A percentile compares a stretch with the other conserved stretches of the same genome.
These are phyloP conservation scores for Globisporangium solare DNA, from an alignment of 352 stramenopile genomes.

Conservation along the genomic window DNA sequence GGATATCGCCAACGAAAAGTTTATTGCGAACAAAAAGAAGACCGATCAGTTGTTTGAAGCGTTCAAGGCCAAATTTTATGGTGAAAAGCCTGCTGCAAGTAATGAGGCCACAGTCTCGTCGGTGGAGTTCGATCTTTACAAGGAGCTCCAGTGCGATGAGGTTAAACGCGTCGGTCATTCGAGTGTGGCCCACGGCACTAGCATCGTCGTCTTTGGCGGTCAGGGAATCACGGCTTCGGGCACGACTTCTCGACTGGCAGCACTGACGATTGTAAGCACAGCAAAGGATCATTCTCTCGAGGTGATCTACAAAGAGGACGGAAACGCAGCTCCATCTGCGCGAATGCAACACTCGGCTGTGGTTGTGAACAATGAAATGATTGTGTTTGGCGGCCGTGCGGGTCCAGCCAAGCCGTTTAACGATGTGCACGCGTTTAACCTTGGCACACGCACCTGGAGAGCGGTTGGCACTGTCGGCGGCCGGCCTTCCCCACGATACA, in stretches of 20 bases:
- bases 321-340: slow-evolving; percentile 24
- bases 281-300: slow-evolving; percentile 24
- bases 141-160: slow-evolving; percentile 13
- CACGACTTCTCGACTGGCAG: slow-evolving; percentile 52
- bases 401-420: slow-evolving; percentile 64
- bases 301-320: slow-evolving; percentile 19
- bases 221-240: slow-evolving; percentile 51
- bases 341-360: slow-evolving; percentile 78
- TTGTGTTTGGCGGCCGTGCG: slow-evolving; percentile 77
- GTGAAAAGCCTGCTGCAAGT: neutral
- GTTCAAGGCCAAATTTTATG: slow-evolving; percentile 38
- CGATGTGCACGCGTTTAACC: slow-evolving; percentile 56
- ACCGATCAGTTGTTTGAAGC: slow-evolving; percentile 64
- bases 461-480: slow-evolving; percentile 24
- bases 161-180: slow-evolving; percentile 68
- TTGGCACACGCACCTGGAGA: slow-evolving; percentile 43
- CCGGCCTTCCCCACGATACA: slow-evolving; percentile 57
- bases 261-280: slow-evolving; percentile 35
- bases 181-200: slow-evolving; percentile 34
- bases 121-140: slow-evolving; percentile 11
- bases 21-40: slow-evolving; percentile 67
- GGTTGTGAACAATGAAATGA: slow-evolving; percentile 45
- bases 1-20: slow-evolving; percentile 83
- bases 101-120: slow-evolving; percentile 3
- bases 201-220: slow-evolving; percentile 65